phyloP scores from a whole-genome alignment of 108 stramenopile genomes.

The Cylindrotheca fusiformis region DNA sequence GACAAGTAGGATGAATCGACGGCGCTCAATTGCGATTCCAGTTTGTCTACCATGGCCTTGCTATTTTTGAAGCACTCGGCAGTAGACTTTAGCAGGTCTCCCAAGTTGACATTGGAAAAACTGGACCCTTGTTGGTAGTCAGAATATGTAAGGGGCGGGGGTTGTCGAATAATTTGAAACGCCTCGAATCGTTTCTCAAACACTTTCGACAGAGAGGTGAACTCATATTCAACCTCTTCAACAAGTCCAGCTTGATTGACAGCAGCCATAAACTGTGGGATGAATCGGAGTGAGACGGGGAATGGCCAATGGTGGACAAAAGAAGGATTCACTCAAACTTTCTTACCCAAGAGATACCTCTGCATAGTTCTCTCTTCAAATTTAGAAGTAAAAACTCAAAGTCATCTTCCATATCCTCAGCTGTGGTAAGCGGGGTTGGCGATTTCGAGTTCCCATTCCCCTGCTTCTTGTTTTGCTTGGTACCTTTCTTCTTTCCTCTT shows the following conservation, averaged over 20 bases:
- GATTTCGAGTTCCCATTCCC: neutral
- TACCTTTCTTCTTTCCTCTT: conserved; percentile 37
- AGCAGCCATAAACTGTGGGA: conserved; percentile 46
- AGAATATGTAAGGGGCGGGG: conserved; percentile 60
- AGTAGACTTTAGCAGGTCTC: conserved; percentile 55
- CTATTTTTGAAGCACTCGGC: conserved; percentile 55
- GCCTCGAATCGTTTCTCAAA: conserved; percentile 74
- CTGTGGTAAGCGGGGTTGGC: conserved; percentile 3
- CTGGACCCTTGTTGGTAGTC: conserved; percentile 66
- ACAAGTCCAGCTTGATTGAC: conserved; percentile 63
- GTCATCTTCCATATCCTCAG: conserved; percentile 61
- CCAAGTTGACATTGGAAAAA: conserved; percentile 41
- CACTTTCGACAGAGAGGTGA: conserved; percentile 53
- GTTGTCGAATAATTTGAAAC: conserved; percentile 57
- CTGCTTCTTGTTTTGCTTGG: conserved; percentile 25
- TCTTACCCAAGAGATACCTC: conserved; percentile 66
- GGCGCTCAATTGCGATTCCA: conserved; percentile 15
- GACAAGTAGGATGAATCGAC: conserved; percentile 34
- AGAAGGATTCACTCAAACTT: neutral
- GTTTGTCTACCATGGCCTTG: conserved; percentile 45
- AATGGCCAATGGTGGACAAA: neutral
- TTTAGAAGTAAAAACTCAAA: conserved; percentile 47
- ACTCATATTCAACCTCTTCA: conserved; percentile 30
- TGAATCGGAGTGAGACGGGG: neutral
- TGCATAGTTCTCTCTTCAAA: conserved; percentile 58